Base-by-base conservation (phyloP, 768 basidiomycete genomes). In the Cystofilobasidium bisporidii region DNA sequence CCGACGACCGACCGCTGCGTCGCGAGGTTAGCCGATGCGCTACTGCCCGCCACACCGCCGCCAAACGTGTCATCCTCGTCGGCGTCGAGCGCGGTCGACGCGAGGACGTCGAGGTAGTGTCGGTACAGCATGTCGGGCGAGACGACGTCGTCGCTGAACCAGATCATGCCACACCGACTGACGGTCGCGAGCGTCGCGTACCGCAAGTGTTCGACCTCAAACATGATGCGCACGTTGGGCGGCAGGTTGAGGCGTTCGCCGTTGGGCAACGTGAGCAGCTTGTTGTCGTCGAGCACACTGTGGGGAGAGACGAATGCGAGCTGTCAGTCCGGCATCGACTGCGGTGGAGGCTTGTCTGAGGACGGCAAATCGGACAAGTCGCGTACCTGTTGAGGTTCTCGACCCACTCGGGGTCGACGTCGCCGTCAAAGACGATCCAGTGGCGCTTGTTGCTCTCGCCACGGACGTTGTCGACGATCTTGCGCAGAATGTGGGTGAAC, bases 91-190 rank as follows among this genome's bases (percentile, higher is more conserved):
- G 91, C 84, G 0, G 86, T 80, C 1, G 85, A 80, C 0, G 86
- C 81, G 32, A 98, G 80, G 0, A 86, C 86, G 62, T 83, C 81
- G 56, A 99, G 83, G 74, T 97, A 94, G 75, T 97, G 83, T 61
- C 83, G 85, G 77, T 88, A 96, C 22, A 96, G 84, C 96, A 98
- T 97, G 0, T 82, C 79, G 9, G 92, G 86, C 71, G 90, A 87
- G 32, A 99, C 85, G 58, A 96, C 86, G 71, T 97, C 92, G 67
- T 97, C 92, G 75, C 92, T 97, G 80, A 99, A 99, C 96, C 96
- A 99, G 73, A 99, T 94, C 96, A 99, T 99, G 76, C 96, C 96
- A 74, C 96, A 99, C 65, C 96, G 93, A 84, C 91, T 96, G 81
- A 99, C 96, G 32, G 96, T 99, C 20, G 96, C 96, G 63, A 88